These are phyloP conservation scores for Acanthamoeba healyi DNA, from an alignment of 208 protist species.

Conservation along the genomic window DNA sequence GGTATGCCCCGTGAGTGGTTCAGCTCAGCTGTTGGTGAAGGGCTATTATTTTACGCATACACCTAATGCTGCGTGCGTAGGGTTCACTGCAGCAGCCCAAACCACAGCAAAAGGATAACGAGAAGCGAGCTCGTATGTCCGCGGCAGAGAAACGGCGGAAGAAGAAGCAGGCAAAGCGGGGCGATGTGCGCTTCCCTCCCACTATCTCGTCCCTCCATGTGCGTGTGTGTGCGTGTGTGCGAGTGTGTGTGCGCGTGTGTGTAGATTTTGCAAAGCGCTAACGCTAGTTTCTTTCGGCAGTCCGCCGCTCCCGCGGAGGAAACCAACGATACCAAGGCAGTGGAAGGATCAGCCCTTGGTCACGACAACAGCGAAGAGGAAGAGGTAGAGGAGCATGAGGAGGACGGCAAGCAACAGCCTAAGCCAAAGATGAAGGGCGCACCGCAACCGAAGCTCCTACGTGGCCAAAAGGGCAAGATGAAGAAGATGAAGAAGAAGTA, in stretches of 20 bases:
- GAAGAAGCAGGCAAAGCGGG: neutral
- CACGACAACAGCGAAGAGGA: neutral
- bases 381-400: neutral
- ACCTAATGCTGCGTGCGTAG: neutral
- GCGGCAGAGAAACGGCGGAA: slow-evolving; percentile 19
- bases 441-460: neutral
- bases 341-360: neutral
- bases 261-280: too few species aligned
- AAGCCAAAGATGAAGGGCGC: neutral
- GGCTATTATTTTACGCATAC: too few species aligned
- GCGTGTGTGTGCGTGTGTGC: too few species aligned
- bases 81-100: neutral
- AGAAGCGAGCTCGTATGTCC: neutral
- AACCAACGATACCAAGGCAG: too few species aligned
- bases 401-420: neutral
- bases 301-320: too few species aligned
- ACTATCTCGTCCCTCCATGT: too few species aligned
- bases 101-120: neutral
- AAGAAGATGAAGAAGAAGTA: slow-evolving; percentile 68
- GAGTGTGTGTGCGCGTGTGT: too few species aligned
- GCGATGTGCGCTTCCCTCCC: neutral
- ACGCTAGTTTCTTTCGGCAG: too few species aligned
- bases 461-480: slow-evolving; percentile 54
- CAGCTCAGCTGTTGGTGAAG: too few species aligned
- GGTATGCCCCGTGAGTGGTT: too few species aligned